These are phyloP conservation scores for Claviceps citrina DNA, from an alignment of 2,329 filamentous ascomycete species.

Conservation along the genomic window DNA sequence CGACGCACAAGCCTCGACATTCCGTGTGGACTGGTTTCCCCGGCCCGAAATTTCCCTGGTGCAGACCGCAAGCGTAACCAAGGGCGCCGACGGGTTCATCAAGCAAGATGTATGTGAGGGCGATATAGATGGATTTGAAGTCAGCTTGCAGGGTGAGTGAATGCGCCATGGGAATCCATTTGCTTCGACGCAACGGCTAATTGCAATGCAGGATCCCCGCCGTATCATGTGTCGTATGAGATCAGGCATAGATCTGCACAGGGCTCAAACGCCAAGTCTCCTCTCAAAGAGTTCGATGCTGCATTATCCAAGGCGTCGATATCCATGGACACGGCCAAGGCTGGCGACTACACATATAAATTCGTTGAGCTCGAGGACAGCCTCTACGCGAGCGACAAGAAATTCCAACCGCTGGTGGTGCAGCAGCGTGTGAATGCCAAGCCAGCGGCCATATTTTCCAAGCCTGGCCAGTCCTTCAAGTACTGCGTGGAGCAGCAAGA, in stretches of 20 bases:
- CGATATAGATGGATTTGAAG: slow-evolving; percentile 76
- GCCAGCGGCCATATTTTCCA: slow-evolving; percentile 66
- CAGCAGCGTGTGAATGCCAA: slow-evolving; percentile 74
- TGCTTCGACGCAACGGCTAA: slow-evolving; percentile 19
- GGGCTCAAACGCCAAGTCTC: slow-evolving; percentile 50
- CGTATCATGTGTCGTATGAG: slow-evolving; percentile 72
- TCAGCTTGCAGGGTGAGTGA: slow-evolving; percentile 56
- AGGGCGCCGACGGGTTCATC: slow-evolving; percentile 38
- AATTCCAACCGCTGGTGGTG: slow-evolving; percentile 51
- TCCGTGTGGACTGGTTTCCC: slow-evolving; percentile 73
- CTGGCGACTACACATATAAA: slow-evolving; percentile 73
- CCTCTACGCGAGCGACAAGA: slow-evolving; percentile 63
- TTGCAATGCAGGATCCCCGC: slow-evolving; percentile 47
- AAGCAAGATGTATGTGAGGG: slow-evolving; percentile 86
- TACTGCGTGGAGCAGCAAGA: slow-evolving; percentile 78
- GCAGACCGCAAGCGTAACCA: slow-evolving; percentile 45
- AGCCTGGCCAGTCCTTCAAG: slow-evolving; percentile 85
- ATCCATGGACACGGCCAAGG: slow-evolving; percentile 68
- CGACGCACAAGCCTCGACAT: slow-evolving; percentile 56
- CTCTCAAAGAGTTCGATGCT: slow-evolving; percentile 57
- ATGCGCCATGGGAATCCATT: not conserved
- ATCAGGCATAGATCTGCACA: slow-evolving; percentile 55
- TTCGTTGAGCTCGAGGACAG: slow-evolving; percentile 73
- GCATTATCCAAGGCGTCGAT: slow-evolving; percentile 63
- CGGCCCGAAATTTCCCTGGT: slow-evolving; percentile 57